Evolutionary conservation across 2,329 filamentous ascomycete genomes (phyloP).

Genomic region (Mariannaea elegans): DNA sequence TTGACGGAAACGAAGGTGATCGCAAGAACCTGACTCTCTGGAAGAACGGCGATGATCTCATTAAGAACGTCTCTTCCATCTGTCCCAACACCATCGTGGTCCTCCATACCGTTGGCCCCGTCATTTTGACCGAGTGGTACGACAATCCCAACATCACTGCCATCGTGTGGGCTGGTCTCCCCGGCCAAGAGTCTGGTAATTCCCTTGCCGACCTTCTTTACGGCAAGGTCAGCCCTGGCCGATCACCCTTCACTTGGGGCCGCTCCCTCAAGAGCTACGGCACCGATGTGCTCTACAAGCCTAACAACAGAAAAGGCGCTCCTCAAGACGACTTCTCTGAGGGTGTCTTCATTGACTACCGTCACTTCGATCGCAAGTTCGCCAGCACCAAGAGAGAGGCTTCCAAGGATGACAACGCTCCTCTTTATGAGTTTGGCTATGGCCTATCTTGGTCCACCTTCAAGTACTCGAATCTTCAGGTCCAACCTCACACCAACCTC

Average conservation of each 20-base stretch:
- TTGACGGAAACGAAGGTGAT: slow-evolving; percentile 87
- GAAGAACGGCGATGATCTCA: slow-evolving; percentile 81
- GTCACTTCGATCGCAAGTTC: slow-evolving; percentile 71
- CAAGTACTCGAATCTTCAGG: slow-evolving; percentile 72
- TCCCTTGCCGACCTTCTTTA: slow-evolving; percentile 85
- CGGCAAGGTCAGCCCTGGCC: slow-evolving; percentile 80
- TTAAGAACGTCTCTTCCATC: slow-evolving; percentile 79
- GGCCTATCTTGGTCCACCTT: slow-evolving; percentile 86
- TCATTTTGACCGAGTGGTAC: slow-evolving; percentile 79
- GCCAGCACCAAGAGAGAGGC: slow-evolving; percentile 39
- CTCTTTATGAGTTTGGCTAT: slow-evolving; percentile 83
- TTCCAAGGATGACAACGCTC: slow-evolving; percentile 52
- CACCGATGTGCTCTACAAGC: slow-evolving; percentile 70
- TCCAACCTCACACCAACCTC: slow-evolving; percentile 59
- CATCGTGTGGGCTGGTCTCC: slow-evolving; percentile 83
- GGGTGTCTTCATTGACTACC: slow-evolving; percentile 79
- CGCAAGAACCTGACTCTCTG: slow-evolving; percentile 93
- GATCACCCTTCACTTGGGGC: slow-evolving; percentile 84
- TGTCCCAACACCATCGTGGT: slow-evolving; percentile 93
- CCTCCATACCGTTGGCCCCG: slow-evolving; percentile 85
- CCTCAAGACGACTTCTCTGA: slow-evolving; percentile 81
- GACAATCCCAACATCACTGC: slow-evolving; percentile 82
- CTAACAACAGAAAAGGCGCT: slow-evolving; percentile 72
- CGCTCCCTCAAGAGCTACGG: slow-evolving; percentile 73
- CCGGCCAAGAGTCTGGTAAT: slow-evolving; percentile 86